Evolutionary conservation across 2,329 filamentous ascomycete genomes (phyloP), one percentile per base, ranked within the genome.

Genomic region (Orbilia javanica): DNA sequence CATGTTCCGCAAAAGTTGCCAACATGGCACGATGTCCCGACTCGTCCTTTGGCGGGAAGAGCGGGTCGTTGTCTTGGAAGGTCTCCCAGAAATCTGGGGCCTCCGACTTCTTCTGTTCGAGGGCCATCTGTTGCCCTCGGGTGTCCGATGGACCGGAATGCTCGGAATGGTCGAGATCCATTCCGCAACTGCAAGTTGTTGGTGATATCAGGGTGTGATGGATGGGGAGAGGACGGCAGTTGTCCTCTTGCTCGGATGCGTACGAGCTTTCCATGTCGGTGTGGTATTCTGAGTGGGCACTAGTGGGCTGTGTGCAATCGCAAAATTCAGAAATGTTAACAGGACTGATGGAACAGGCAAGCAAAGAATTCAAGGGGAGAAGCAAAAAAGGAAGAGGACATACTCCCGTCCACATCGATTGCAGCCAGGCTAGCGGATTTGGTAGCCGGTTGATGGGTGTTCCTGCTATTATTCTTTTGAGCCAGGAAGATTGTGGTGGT

Each of bases 11-110:
- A 31, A 75, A 69, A 10, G 64, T 42, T 0, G 69, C 42, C 11
- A 75, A 10, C 46, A 75, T 75, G 18, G 44, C 46, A 0, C 52
- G 42, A 22, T 75, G 71, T 3, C 69, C 71, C 3, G 31, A 29
- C 52, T 57, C 60, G 22, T 27, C 34, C 44, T 15, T 36, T 1
- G 64, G 34, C 11, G 64, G 55, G 15, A 69, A 42, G 29, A 42
- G 69, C 2, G 64, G 71, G 50, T 75, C 71, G 18, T 75, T 22
- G 55, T 75, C 71, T 10, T 75, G 55, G 34, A 27, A 75, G n/a
- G 20, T 1, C 7, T 69, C 64, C 71, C 71, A 75, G 2, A 42
- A 11, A 6, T 39, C 11, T 4, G 42, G 34, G 0, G 7, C 1
- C 39, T 8, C 22, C 11, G n/a, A 39, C 36, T 39, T 39, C 11